Evolutionary conservation across 2,329 filamentous ascomycete genomes (phyloP).

Genomic region (Colletotrichum cordylinicola): DNA sequence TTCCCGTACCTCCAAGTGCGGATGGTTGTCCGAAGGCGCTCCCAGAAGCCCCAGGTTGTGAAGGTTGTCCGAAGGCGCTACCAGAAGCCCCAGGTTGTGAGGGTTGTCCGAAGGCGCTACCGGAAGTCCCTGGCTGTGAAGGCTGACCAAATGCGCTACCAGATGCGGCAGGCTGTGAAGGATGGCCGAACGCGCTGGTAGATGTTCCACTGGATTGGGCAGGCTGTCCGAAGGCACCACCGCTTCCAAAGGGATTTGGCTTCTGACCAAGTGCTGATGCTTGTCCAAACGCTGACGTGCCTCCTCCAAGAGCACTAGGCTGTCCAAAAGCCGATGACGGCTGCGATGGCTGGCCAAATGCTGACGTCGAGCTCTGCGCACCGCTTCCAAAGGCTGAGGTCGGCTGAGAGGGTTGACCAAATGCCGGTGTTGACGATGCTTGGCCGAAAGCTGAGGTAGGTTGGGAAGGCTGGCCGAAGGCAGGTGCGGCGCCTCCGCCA

Average conservation of each 20-base stretch:
- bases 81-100: slow-evolving; percentile 21
- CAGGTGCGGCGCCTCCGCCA: slow-evolving; percentile 26
- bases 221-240: slow-evolving; percentile 20
- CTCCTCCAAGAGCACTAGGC: slow-evolving; percentile 27
- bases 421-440: slow-evolving; percentile 34
- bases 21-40: background rate
- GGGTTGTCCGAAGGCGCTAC: slow-evolving; percentile 16
- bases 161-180: slow-evolving; percentile 1
- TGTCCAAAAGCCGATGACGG: slow-evolving; percentile 37
- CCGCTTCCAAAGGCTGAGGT: slow-evolving; percentile 38
- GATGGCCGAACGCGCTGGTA: background rate
- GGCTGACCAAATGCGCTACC: slow-evolving; percentile 41
- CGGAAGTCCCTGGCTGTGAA: slow-evolving; percentile 30
- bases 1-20: background rate
- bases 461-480: slow-evolving; percentile 46
- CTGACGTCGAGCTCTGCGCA: slow-evolving; percentile 35
- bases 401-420: slow-evolving; percentile 25
- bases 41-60: background rate
- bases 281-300: slow-evolving; percentile 38
- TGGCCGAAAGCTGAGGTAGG: slow-evolving; percentile 41
- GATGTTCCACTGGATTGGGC: slow-evolving; percentile 13
- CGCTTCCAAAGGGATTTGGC: slow-evolving; percentile 41
- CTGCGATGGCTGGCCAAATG: slow-evolving; percentile 43
- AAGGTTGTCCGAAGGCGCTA: slow-evolving; percentile 16
- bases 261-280: slow-evolving; percentile 40